Conservation (phyloP, 2,329 filamentous ascomycete genomes). For the Apiospora phragmitis region DNA sequence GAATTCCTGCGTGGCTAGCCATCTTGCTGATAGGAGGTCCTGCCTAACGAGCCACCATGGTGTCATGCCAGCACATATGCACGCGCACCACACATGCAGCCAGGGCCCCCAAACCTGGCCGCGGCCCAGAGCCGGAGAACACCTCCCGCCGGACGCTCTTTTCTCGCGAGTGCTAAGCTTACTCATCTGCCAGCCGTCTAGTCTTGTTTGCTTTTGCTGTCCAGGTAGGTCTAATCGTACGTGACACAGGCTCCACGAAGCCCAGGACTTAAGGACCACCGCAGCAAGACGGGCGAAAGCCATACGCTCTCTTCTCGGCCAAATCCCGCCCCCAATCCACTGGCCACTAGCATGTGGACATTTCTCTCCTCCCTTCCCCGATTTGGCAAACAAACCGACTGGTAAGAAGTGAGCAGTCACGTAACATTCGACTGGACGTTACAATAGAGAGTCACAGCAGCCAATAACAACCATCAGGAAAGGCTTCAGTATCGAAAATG, state of each 20-base stretch:
- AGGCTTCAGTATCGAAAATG: background rate
- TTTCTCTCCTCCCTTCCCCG: background rate
- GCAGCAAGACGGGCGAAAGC: background rate
- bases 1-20: background rate
- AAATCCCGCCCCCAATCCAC: background rate
- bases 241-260: background rate
- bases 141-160: background rate
- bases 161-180: background rate
- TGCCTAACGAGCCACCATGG: background rate
- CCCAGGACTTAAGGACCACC: background rate
- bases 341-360: background rate
- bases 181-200: background rate
- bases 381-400: background rate
- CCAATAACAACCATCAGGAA: background rate
- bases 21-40: background rate
- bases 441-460: background rate
- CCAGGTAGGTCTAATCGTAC: background rate
- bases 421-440: background rate
- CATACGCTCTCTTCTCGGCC: background rate
- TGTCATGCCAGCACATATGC: background rate
- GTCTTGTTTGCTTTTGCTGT: background rate
- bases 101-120: background rate
- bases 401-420: background rate
- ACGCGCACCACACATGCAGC: background rate
- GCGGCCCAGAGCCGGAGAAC: background rate